A percentile compares a stretch with the other conserved stretches of the same genome.
These are phyloP conservation scores for Lactifluus piperatus DNA, from an alignment of 768 basidiomycete species.

Conservation along the genomic window DNA sequence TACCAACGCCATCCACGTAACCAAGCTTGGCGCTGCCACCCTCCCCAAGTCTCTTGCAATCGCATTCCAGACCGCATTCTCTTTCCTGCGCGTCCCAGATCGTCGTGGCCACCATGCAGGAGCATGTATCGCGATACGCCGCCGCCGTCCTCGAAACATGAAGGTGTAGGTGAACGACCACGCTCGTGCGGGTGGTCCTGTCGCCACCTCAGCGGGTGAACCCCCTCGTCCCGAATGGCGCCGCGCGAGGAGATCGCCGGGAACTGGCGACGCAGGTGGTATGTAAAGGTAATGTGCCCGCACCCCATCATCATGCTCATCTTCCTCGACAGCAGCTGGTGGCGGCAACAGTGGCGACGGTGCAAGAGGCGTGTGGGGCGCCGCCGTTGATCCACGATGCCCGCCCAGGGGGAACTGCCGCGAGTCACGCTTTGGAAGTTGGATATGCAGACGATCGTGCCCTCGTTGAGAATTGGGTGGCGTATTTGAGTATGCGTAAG, in stretches of 20 bases:
- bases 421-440: background rate
- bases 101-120: conserved; percentile 25
- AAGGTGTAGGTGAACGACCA: conserved; percentile 45
- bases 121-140: conserved; percentile 41
- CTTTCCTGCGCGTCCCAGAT: background rate
- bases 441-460: background rate
- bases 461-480: conserved; percentile 7
- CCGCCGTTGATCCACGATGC: background rate
- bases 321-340: conserved; percentile 13
- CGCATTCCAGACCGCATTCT: conserved; percentile 2
- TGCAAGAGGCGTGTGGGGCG: background rate
- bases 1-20: conserved; percentile 1
- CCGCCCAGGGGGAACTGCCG: background rate
- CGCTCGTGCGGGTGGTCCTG: background rate
- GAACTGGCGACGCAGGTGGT: conserved; percentile 8
- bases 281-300: conserved; percentile 17
- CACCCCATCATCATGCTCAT: conserved; percentile 20
- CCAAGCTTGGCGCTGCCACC: conserved; percentile 3
- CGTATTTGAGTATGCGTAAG: conserved; percentile 18
- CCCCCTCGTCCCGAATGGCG: background rate
- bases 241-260: conserved; percentile 2
- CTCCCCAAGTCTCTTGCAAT: conserved; percentile 9
- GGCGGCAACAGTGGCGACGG: background rate
- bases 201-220: background rate
- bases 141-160: conserved; percentile 42